Conservation (phyloP, 768 basidiomycete genomes). For the Ramaria sp. region DNA sequence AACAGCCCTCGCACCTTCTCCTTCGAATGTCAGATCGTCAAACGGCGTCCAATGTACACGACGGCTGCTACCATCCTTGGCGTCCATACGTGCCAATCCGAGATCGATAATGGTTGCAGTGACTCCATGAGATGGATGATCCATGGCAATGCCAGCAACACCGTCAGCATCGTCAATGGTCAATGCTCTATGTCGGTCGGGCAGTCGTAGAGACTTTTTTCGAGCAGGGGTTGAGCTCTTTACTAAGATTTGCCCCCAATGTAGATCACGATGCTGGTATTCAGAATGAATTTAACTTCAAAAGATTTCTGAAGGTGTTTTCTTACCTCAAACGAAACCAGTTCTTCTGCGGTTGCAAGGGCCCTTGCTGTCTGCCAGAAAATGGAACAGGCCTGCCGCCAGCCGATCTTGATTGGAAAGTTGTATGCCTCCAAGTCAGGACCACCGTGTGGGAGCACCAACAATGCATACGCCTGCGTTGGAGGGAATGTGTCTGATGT, state of each 20-base stretch:
- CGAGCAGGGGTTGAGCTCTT: slow-evolving; percentile 25
- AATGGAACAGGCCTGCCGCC: slow-evolving; percentile 80
- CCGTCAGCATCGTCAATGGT: background rate
- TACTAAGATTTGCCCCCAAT: slow-evolving; percentile 93
- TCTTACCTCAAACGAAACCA: slow-evolving; percentile 77
- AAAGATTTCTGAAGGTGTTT: slow-evolving; percentile 13
- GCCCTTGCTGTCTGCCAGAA: slow-evolving; percentile 85
- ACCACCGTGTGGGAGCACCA: slow-evolving; percentile 85
- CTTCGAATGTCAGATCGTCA: slow-evolving; percentile 85
- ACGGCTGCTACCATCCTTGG: slow-evolving; percentile 32
- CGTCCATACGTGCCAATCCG: slow-evolving; percentile 79
- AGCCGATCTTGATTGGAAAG: slow-evolving; percentile 56
- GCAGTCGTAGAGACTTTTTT: slow-evolving; percentile 26
- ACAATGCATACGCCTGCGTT: slow-evolving; percentile 78
- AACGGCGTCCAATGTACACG: slow-evolving; percentile 65
- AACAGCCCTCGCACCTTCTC: slow-evolving; percentile 47
- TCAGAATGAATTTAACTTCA: background rate
- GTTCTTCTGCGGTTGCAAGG: slow-evolving; percentile 68
- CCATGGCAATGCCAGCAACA: slow-evolving; percentile 37
- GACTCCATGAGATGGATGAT: slow-evolving; percentile 54
- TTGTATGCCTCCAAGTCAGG: slow-evolving; percentile 80
- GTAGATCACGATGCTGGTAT: slow-evolving; percentile 91
- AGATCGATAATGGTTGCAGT: slow-evolving; percentile 86
- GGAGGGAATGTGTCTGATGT: slow-evolving; percentile 58
- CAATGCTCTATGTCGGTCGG: slow-evolving; percentile 13